A percentile compares a stretch with the other conserved stretches of the same genome.
These are phyloP conservation scores for Pythium oligandrum DNA, from an alignment of 352 stramenopile genomes.

Conservation along the genomic window DNA sequence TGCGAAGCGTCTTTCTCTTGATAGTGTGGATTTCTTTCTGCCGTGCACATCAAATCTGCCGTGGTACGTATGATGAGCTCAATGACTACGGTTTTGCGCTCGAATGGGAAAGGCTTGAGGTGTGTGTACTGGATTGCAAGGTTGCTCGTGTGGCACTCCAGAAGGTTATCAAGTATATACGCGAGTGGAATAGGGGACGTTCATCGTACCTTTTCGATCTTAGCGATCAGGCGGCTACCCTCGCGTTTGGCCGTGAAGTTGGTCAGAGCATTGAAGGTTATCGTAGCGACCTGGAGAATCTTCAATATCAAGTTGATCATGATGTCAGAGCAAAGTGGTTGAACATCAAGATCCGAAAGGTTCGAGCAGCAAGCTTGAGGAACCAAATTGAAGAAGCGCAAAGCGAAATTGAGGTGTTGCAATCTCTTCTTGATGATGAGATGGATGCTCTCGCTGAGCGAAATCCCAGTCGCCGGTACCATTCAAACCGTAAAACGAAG, in stretches of 20 bases:
- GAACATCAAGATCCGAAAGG: conserved; percentile 13
- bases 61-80: too few species aligned
- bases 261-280: neutral
- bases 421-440: too few species aligned
- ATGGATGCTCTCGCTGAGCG: too few species aligned
- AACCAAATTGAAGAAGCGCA: too few species aligned
- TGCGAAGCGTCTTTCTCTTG: too few species aligned
- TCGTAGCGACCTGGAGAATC: neutral
- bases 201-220: neutral
- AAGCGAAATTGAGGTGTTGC: too few species aligned
- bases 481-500: conserved; percentile 1
- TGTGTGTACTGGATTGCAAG: neutral
- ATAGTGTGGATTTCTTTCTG: too few species aligned
- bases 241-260: neutral
- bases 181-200: neutral
- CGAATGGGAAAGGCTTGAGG: neutral
- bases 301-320: neutral
- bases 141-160: neutral
- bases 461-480: too few species aligned
- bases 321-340: conserved; percentile 1
- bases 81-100: too few species aligned
- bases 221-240: neutral
- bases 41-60: too few species aligned
- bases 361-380: neutral
- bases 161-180: neutral